Percentiles rank a stretch among this genome's conserved stretches.
These are phyloP conservation scores for Insectozyma bohioensis DNA, from an alignment of 1,139 yeast species.

Conservation along the genomic window DNA sequence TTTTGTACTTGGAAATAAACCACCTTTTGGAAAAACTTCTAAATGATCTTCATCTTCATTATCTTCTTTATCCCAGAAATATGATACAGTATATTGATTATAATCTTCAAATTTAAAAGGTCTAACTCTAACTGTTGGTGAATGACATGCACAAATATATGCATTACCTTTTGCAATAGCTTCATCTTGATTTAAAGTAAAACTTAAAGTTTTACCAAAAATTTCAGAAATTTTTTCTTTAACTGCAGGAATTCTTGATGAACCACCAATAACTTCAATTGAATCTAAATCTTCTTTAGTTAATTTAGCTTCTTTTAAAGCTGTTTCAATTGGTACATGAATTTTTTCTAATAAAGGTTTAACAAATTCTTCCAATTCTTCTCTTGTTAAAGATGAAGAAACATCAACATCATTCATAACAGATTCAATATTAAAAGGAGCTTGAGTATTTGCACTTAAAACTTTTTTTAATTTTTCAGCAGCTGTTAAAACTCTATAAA, in stretches of 20 bases:
- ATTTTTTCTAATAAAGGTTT: constrained; percentile 78
- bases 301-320: constrained; percentile 79
- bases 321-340: constrained; percentile 74
- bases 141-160: constrained; percentile 97
- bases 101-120: constrained; percentile 98
- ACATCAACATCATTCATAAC: constrained; percentile 98
- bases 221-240: constrained; percentile 78
- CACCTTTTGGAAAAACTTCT: constrained; percentile 96
- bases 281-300: constrained; percentile 75
- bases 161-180: constrained; percentile 99
- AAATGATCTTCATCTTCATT: constrained; percentile 91
- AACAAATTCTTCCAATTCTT: constrained; percentile 87
- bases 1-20: constrained; percentile 92
- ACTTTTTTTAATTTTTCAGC: constrained; percentile 95
- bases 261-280: constrained; percentile 96
- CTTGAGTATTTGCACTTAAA: constrained; percentile 90
- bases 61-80: constrained; percentile 91
- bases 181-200: constrained; percentile 98
- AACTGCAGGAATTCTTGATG: constrained; percentile 94
- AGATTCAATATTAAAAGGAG: constrained; percentile 94
- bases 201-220: constrained; percentile 85
- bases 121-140: constrained; percentile 97
- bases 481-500: constrained; percentile 86
- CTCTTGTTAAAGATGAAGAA: constrained; percentile 85
- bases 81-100: constrained; percentile 89